A percentile compares a stretch with the other conserved stretches of the same genome.
phyloP scores from a whole-genome alignment of 495 filamentous ascomycete species.

The Viridothelium virens region DNA sequence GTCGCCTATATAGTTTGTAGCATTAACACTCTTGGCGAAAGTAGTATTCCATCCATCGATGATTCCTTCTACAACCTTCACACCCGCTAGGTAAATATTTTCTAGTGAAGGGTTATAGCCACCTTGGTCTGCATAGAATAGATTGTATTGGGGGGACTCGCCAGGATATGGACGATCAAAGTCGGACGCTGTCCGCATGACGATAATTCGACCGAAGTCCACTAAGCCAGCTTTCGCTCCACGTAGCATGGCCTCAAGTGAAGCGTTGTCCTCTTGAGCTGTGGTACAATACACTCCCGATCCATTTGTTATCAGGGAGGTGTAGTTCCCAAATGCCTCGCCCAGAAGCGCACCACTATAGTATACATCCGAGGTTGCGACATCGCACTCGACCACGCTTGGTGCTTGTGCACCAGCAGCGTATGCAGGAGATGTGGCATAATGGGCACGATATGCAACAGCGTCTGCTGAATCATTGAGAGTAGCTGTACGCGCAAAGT shows the following conservation, averaged over 20 bases:
- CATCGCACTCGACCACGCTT: constrained; percentile 57
- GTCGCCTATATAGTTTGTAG: constrained; percentile 65
- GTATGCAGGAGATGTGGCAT: constrained; percentile 40
- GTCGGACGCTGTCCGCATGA: constrained; percentile 67
- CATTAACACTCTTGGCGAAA: constrained; percentile 52
- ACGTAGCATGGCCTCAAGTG: constrained; percentile 60
- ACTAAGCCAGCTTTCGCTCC: constrained; percentile 45
- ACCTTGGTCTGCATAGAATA: constrained; percentile 52
- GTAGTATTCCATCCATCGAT: constrained; percentile 50
- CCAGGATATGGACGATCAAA: constrained; percentile 63
- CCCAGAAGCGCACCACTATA: constrained; percentile 55
- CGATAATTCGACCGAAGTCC: constrained; percentile 61
- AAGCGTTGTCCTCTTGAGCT: constrained; percentile 70
- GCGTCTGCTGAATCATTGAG: constrained; percentile 50
- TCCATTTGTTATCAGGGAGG: constrained; percentile 58
- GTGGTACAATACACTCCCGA: constrained; percentile 60
- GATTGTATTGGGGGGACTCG: constrained; percentile 45
- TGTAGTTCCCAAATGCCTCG: constrained; percentile 59
- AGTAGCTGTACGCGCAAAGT: constrained; percentile 48
- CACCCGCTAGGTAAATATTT: constrained; percentile 62
- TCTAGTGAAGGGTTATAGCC: constrained; percentile 48
- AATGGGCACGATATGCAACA: constrained; percentile 52
- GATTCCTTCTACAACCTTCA: constrained; percentile 61
- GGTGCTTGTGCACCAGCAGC: constrained; percentile 47
- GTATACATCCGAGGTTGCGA: constrained; percentile 65